Evolutionary conservation across 441 rosid species (phyloP).

Genomic region (Hura crepitans): DNA sequence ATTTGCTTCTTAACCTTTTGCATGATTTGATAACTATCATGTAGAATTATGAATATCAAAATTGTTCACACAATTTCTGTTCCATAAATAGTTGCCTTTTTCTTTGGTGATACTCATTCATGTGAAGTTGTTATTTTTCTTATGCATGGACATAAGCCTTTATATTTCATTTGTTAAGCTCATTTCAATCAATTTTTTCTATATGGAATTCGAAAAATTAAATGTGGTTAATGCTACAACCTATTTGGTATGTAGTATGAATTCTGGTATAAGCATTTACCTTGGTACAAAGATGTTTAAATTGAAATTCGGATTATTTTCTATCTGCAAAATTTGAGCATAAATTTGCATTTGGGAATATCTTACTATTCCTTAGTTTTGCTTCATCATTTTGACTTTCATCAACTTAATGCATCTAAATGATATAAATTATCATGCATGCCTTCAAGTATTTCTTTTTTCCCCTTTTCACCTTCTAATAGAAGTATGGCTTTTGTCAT

Average conservation of each 20-base stretch:
- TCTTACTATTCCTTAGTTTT: background rate
- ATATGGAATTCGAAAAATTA: background rate
- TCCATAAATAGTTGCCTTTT: background rate
- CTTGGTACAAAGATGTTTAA: background rate
- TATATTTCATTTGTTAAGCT: background rate
- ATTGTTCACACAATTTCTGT: background rate
- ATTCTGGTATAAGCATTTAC: background rate
- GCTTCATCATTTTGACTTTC: background rate
- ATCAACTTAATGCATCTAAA: background rate
- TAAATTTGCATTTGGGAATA: background rate
- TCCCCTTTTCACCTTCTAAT: background rate
- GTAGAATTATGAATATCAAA: background rate
- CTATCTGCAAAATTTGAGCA: background rate
- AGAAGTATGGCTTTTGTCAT: background rate
- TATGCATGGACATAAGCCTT: background rate
- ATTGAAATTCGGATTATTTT: background rate
- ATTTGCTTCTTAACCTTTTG: background rate
- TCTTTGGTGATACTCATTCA: background rate
- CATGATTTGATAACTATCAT: background rate
- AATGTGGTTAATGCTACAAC: too few species aligned
- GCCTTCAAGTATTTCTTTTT: background rate
- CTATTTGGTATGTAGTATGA: background rate
- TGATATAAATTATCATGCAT: too few species aligned
- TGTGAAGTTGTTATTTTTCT: background rate
- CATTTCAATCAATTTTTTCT: background rate